Base-by-base conservation (phyloP, 306 rosid species). In the Prunus fruticosa region DNA sequence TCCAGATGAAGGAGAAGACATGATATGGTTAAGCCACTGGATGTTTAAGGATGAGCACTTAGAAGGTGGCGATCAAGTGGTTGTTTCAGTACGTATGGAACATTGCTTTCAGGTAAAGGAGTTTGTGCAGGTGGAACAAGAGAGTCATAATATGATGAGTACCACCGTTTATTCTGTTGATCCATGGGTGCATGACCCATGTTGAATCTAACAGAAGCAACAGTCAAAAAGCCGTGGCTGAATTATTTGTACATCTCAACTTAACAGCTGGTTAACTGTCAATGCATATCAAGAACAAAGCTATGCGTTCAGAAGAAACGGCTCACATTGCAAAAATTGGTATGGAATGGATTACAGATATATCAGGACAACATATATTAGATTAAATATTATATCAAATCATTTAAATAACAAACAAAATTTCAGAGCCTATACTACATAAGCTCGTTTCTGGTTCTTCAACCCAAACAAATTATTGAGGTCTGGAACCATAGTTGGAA, bases 391-490 rank as follows among this genome's bases (percentile, higher is more conserved):
- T 25, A 25, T 25, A 25, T 25, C 27, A 25, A 25, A 25, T 25
- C 27, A 25, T 25, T 25, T 28, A 3, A 28, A 45, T 45, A 2
- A 45, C 11, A 9, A 13, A 69, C 74, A 85, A 79, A 67, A 69
- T 67, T 73, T 53, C 13, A 53, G 25, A 72, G 67, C 73, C 68
- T 78, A 62, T 47, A 75, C 72, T 9, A 78, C 82, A 46, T 87
- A 78, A 67, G 87, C 78, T 80, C 84, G 70, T 54, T 76, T 78
- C 61, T 78, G 82, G n/a, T 84, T 84, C 87, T 79, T 90, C 69
- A 87, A 72, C 64, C 96, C 92, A 67, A 92, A 94, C 78, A 94
- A 87, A 80, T 91, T 80, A 34, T 87, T 87, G 51, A 90, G 86
- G 56, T 85, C 82, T 7, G 91, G 88, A 83, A 92, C 89, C 87